Evolutionary conservation across 1,284 basidiomycete genomes (phyloP), one percentile per base, ranked within the genome.

Genomic region (Papiliotrema nemorosa): DNA sequence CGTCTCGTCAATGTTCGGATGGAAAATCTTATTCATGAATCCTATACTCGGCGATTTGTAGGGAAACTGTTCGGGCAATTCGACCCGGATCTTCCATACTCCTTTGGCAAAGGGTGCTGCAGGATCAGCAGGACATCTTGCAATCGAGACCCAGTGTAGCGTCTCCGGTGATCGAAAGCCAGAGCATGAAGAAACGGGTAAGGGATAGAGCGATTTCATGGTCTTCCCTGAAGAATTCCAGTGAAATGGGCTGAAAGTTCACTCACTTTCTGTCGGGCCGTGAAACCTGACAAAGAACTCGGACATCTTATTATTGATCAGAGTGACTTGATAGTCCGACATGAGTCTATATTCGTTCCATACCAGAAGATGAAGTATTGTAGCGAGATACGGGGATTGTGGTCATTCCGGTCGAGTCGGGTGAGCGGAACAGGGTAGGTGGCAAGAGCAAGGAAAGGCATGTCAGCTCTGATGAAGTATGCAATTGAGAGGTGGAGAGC

Each of bases 11-110:
- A 97, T 97, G 72, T 97, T 97, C 10, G 94, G 94, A 69, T 98
- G 94, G 74, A 97, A 98, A 71, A 98, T 97, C 85, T 97, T 97
- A 83, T 98, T 98, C 90, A 97, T 94, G 77, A 98, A 98, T 1
- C 94, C 94, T 64, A 98, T 98, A 67, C 90, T 94, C 2, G 96
- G 94, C 29, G 90, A 94, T 77, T 98, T 98, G 84, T 88, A 98
- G 1, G 94, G 96, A 70, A 98, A 98, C 74, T 96, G 90, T 66
- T 97, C 92, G 3, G 96, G 94, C n/a, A 98, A 81, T 72, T 98
- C 96, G 53, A 98, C 96, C 67, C 97, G 96, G 55, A 98, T 93
- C 82, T 94, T 97, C 94, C 94, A 98, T 40, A 93, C 88, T 38
- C 96, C 94, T 44, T 89, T 88, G 24, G 87, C 84, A 68, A 97